These are phyloP conservation scores for Sungouiozyma ichnusensis DNA, from an alignment of 805 yeast species.

Conservation along the genomic window DNA sequence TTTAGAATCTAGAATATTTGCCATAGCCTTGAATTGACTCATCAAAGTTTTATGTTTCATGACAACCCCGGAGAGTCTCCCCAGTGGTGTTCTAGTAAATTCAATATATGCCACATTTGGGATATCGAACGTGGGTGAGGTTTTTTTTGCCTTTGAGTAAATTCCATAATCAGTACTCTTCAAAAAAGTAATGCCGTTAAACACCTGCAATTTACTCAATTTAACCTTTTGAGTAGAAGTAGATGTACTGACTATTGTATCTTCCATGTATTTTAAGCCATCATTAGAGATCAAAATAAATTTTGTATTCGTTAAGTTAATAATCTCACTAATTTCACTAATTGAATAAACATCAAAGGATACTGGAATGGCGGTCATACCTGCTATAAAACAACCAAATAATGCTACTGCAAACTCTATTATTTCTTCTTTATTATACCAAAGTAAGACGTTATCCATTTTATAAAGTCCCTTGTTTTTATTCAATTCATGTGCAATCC, in stretches of 20 bases:
- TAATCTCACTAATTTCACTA: conserved; percentile 59
- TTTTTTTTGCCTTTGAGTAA: conserved; percentile 47
- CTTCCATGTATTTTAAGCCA: conserved; percentile 65
- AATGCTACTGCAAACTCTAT: conserved; percentile 79
- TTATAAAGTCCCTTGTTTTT: conserved; percentile 37
- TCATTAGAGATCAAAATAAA: conserved; percentile 73
- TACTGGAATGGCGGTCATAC: conserved; percentile 89
- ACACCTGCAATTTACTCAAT: conserved; percentile 23
- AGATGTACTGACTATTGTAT: conserved; percentile 33
- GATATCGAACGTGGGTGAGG: conserved; percentile 54
- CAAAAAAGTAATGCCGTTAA: conserved; percentile 29
- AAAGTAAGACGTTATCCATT: conserved; percentile 73
- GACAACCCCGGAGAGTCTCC: conserved; percentile 88
- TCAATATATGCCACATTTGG: conserved; percentile 91
- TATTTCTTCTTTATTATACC: conserved; percentile 76
- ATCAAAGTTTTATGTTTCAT: conserved; percentile 79
- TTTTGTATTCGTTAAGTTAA: conserved; percentile 65
- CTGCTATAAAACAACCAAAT: conserved; percentile 87
- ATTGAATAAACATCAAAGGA: conserved; percentile 56
- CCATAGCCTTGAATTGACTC: conserved; percentile 76
- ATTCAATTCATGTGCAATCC: conserved; percentile 50
- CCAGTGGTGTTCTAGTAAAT: conserved; percentile 80
- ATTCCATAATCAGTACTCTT: conserved; percentile 81
- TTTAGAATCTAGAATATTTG: conserved; percentile 55
- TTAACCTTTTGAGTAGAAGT: conserved; percentile 27